Conservation (phyloP, 2,329 filamentous ascomycete species). For the Biscogniauxia sp. region DNA sequence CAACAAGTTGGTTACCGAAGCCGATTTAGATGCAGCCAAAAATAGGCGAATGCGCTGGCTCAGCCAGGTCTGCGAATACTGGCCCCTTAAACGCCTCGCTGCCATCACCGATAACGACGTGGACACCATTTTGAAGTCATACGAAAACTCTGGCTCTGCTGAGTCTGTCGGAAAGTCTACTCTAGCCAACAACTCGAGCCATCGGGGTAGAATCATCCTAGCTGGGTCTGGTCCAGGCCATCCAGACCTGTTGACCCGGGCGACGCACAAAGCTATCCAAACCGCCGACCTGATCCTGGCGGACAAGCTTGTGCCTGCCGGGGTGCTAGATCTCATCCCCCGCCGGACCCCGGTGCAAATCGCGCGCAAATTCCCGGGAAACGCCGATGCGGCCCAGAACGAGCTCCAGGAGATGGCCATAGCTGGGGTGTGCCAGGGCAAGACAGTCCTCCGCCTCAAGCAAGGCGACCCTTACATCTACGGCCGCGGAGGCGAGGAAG, state of each 20-base stretch:
- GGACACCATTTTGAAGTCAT: slow-evolving; percentile 71
- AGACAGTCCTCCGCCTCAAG: slow-evolving; percentile 84
- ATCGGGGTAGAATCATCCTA: slow-evolving; percentile 72
- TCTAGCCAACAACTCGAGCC: not conserved
- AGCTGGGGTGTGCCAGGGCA: slow-evolving; percentile 61
- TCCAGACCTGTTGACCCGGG: slow-evolving; percentile 83
- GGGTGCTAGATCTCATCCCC: slow-evolving; percentile 85
- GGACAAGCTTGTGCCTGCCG: slow-evolving; percentile 81
- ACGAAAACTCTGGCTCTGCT: slow-evolving; percentile 40
- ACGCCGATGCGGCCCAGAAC: slow-evolving; percentile 89
- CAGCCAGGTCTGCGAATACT: slow-evolving; percentile 96
- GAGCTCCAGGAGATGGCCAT: slow-evolving; percentile 81
- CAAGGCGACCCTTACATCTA: slow-evolving; percentile 98
- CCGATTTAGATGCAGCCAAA: slow-evolving; percentile 71
- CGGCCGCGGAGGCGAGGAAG: slow-evolving; percentile 90
- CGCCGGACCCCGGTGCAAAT: slow-evolving; percentile 87
- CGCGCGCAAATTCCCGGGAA: slow-evolving; percentile 95
- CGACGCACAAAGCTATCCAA: slow-evolving; percentile 74
- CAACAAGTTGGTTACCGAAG: slow-evolving; percentile 75
- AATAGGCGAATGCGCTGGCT: slow-evolving; percentile 88
- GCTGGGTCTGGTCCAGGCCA: slow-evolving; percentile 92
- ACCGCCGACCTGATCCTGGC: slow-evolving; percentile 76
- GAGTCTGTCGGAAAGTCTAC: slow-evolving; percentile 19
- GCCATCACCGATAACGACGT: slow-evolving; percentile 78
- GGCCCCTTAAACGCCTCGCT: slow-evolving; percentile 82